Conservation (phyloP, 2,329 filamentous ascomycete species). For the Alternaria ethzedia region DNA sequence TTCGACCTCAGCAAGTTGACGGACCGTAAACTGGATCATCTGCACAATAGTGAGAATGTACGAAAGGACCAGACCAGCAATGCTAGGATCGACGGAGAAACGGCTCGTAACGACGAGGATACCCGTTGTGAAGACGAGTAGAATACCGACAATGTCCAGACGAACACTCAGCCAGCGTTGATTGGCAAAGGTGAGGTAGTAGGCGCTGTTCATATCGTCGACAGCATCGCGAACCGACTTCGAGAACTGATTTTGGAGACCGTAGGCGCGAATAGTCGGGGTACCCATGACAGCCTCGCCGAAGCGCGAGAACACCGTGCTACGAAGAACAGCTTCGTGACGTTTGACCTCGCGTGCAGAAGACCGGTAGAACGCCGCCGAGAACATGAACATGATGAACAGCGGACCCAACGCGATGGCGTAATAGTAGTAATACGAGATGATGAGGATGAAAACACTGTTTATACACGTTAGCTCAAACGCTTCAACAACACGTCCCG, state of each 20-base stretch:
- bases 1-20: constrained; percentile 93
- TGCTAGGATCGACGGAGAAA: constrained; percentile 83
- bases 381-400: constrained; percentile 78
- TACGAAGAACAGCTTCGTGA: constrained; percentile 87
- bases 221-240: constrained; percentile 72
- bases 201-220: constrained; percentile 91
- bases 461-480: constrained; percentile 10
- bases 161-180: constrained; percentile 91
- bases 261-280: constrained; percentile 88
- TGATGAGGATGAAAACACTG: constrained; percentile 84
- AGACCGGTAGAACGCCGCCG: constrained; percentile 85
- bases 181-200: constrained; percentile 94
- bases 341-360: constrained; percentile 95
- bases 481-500: neutral
- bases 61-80: constrained; percentile 84
- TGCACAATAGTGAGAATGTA: constrained; percentile 94
- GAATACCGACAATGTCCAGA: constrained; percentile 81
- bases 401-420: constrained; percentile 72
- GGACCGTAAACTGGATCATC: constrained; percentile 94
- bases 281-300: constrained; percentile 85
- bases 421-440: constrained; percentile 95
- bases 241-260: constrained; percentile 77
- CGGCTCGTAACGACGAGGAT: constrained; percentile 92
- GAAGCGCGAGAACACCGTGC: constrained; percentile 88
- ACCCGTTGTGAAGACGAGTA: constrained; percentile 85